A percentile compares a stretch with the other conserved stretches of the same genome.
These are phyloP conservation scores for Ophidiomyces ophidiicola DNA, from an alignment of 2,329 filamentous ascomycete species.

Conservation along the genomic window DNA sequence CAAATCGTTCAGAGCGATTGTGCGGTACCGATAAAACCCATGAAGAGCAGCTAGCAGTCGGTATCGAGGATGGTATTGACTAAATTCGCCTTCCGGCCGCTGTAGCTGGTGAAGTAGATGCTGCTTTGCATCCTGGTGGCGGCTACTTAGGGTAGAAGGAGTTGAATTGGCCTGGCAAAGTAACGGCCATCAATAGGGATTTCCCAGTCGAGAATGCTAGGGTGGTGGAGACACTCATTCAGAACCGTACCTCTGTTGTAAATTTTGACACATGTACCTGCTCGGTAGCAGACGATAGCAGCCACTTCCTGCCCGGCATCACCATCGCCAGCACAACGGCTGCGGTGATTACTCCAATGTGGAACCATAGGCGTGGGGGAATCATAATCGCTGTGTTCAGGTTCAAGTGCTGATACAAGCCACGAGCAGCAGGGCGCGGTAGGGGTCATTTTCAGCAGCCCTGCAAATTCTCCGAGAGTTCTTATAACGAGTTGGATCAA, in stretches of 20 bases:
- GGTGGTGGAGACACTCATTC: not conserved
- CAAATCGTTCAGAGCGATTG: constrained; percentile 2
- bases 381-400: constrained; percentile 7
- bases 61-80: constrained; percentile 20
- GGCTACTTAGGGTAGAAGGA: not conserved
- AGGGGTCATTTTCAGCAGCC: no score
- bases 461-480: no score
- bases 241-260: not conserved
- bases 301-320: not conserved
- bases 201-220: not conserved
- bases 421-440: no score
- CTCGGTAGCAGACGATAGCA: not conserved
- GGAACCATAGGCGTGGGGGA: constrained; percentile 5
- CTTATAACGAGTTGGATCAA: no score
- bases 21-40: constrained; percentile 20
- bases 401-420: no score
- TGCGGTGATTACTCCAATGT: constrained; percentile 8
- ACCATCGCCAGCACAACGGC: constrained; percentile 1
- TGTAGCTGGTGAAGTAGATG: constrained; percentile 16
- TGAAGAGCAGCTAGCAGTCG: constrained; percentile 21
- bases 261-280: not conserved
- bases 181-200: not conserved
- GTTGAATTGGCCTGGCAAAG: not conserved
- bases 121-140: constrained; percentile 14
- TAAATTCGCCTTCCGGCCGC: constrained; percentile 13